Conservation (phyloP, 176 grass and related monocot species). For the Musa schizocarpa region DNA sequence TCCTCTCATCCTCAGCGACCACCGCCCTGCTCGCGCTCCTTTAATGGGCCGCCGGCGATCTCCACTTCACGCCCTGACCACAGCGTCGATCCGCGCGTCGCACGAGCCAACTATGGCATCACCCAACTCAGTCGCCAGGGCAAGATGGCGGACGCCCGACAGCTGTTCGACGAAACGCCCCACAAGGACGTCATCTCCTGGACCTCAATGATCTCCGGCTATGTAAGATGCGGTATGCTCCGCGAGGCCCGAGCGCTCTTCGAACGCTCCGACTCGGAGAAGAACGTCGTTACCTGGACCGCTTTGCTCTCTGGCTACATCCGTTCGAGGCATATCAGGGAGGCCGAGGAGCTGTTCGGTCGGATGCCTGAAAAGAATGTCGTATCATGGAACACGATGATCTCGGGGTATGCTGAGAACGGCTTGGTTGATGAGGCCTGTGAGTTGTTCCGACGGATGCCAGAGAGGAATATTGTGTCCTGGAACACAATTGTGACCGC, state of each 20-base stretch:
- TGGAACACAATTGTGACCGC: conserved; percentile 21
- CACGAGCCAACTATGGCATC: conserved; percentile 11
- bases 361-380: conserved; percentile 22
- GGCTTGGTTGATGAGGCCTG: conserved; percentile 14
- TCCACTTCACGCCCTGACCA: conserved; percentile 1
- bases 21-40: neutral
- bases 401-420: conserved; percentile 6
- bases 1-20: neutral
- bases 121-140: conserved; percentile 10
- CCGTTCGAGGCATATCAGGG: conserved; percentile 10
- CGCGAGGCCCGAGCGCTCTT: conserved; percentile 13
- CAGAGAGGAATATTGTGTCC: conserved; percentile 18
- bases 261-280: conserved; percentile 15
- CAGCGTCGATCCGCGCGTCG: neutral
- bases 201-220: conserved; percentile 20
- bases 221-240: conserved; percentile 20
- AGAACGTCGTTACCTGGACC: conserved; percentile 30
- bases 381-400: conserved; percentile 27
- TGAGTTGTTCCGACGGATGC: conserved; percentile 9
- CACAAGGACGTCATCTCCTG: conserved; percentile 25
- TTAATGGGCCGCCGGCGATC: neutral
- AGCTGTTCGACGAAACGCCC: conserved; percentile 19
- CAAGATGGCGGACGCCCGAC: conserved; percentile 8
- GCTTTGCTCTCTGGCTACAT: conserved; percentile 25
- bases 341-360: conserved; percentile 21